Evolutionary conservation across 2,329 filamentous ascomycete species (phyloP).

Genomic region (Cladosporium sp.): DNA sequence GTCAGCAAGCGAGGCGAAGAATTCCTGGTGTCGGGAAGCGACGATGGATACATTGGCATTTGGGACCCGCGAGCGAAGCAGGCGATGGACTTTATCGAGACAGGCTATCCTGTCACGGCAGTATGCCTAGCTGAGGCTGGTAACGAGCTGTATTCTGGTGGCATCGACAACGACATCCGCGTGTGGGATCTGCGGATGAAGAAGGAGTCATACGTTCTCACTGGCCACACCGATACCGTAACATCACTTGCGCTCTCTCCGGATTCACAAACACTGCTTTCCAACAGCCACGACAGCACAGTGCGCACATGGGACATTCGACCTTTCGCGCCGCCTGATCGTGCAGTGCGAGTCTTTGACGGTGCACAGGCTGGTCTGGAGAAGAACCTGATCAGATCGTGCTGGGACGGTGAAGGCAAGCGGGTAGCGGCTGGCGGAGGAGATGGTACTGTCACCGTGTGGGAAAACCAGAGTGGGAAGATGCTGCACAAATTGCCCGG

Average conservation of each 20-base stretch:
- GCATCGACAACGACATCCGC: slow-evolving; percentile 96
- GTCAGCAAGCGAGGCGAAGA: slow-evolving; percentile 89
- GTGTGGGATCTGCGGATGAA: slow-evolving; percentile 97
- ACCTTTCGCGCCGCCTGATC: slow-evolving; percentile 86
- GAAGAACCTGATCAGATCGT: slow-evolving; percentile 86
- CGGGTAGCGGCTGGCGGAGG: slow-evolving; percentile 86
- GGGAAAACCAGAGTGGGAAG: slow-evolving; percentile 86
- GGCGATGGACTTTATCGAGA: slow-evolving; percentile 83
- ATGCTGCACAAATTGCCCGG: slow-evolving; percentile 92
- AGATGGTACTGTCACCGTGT: slow-evolving; percentile 86
- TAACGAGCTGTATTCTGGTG: slow-evolving; percentile 90
- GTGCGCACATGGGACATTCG: slow-evolving; percentile 95
- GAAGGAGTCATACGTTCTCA: slow-evolving; percentile 79
- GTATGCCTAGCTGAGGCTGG: slow-evolving; percentile 90
- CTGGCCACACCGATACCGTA: slow-evolving; percentile 88
- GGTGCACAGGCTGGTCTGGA: slow-evolving; percentile 86
- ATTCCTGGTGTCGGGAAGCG: slow-evolving; percentile 83
- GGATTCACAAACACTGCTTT: slow-evolving; percentile 85
- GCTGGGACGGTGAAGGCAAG: slow-evolving; percentile 85
- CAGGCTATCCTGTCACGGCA: slow-evolving; percentile 88
- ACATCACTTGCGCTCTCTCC: slow-evolving; percentile 90
- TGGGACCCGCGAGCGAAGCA: slow-evolving; percentile 95
- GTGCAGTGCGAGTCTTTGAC: slow-evolving; percentile 84
- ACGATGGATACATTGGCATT: slow-evolving; percentile 90
- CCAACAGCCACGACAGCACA: slow-evolving; percentile 90